Percentiles rank a stretch among this genome's conserved stretches.
Conservation (phyloP, 345 rosid species). For the Limnanthes douglasii region DNA sequence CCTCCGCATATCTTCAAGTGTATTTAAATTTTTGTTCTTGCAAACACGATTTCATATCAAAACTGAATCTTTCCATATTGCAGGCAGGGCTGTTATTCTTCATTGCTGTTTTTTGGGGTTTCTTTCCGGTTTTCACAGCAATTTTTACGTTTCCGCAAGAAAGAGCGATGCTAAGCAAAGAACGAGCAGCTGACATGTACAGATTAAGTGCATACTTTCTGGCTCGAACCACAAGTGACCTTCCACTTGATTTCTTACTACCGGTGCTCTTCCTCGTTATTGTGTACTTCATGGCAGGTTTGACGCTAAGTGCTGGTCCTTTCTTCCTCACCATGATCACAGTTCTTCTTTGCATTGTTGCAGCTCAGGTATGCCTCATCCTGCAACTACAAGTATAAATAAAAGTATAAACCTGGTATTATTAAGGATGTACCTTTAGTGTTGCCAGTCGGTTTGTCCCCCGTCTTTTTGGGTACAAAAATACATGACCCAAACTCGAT, state of each 20-base stretch:
- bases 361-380: conserved; percentile 13
- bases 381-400: not conserved
- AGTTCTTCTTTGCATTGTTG: conserved; percentile 12
- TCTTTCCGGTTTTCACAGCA: conserved; percentile 17
- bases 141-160: conserved; percentile 24
- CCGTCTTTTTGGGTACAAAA: too few relatives aligned
- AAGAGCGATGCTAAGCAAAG: conserved; percentile 19
- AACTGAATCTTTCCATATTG: conserved; percentile 9
- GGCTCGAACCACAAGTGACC: conserved; percentile 15
- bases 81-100: conserved; percentile 38
- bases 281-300: conserved; percentile 16
- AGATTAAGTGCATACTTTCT: conserved; percentile 16
- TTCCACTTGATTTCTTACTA: conserved; percentile 17
- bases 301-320: conserved; percentile 8
- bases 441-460: too few relatives aligned
- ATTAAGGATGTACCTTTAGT: too few relatives aligned
- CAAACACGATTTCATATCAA: not conserved
- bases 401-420: too few relatives aligned
- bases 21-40: not conserved
- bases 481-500: too few relatives aligned
- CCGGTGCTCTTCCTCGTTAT: conserved; percentile 12
- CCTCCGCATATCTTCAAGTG: not conserved
- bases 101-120: conserved; percentile 22
- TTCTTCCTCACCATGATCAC: conserved; percentile 16
- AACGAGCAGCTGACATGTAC: conserved; percentile 23